Percentiles rank a stretch among this genome's conserved stretches.
Evolutionary conservation across 2,329 filamentous ascomycete species (phyloP).

Genomic region (Sporothrix schenckii): DNA sequence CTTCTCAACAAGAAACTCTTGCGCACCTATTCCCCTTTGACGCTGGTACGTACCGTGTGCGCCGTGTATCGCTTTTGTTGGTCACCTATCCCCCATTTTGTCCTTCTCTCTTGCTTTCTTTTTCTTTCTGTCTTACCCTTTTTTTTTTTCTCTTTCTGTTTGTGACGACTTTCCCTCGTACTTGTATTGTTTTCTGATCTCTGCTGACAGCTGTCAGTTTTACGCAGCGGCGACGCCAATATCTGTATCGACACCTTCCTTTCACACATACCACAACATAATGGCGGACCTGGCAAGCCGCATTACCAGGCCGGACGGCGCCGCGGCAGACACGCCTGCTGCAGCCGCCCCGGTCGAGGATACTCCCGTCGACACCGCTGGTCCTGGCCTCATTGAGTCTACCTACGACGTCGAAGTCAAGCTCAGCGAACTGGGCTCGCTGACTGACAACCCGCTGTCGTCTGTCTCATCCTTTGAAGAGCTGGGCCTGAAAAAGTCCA

Average conservation of each 20-base stretch:
- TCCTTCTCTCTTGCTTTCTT: background rate
- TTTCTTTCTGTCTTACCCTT: background rate
- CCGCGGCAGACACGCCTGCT: slow-evolving; percentile 11
- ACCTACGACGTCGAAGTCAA: slow-evolving; percentile 91
- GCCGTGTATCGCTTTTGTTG: background rate
- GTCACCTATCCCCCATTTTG: background rate
- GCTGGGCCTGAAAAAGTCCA: slow-evolving; percentile 70
- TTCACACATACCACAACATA: background rate
- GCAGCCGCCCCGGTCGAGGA: slow-evolving; percentile 19
- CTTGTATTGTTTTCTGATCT: background rate
- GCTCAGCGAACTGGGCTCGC: slow-evolving; percentile 83
- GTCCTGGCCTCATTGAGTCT: slow-evolving; percentile 66
- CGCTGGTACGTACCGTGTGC: slow-evolving; percentile 1
- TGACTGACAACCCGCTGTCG: slow-evolving; percentile 83
- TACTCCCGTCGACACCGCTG: slow-evolving; percentile 37
- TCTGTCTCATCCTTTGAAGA: slow-evolving; percentile 84
- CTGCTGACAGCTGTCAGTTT: background rate
- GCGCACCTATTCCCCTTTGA: background rate
- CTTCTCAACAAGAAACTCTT: background rate
- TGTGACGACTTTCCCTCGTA: background rate
- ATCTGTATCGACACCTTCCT: background rate
- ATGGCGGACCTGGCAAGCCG: slow-evolving; percentile 53
- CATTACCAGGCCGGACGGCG: slow-evolving; percentile 51
- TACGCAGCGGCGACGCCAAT: background rate
- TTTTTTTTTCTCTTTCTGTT: background rate